Evolutionary conservation across 1,284 basidiomycete species (phyloP).

Genomic region (Apiotrichum mycotoxinovorans): DNA sequence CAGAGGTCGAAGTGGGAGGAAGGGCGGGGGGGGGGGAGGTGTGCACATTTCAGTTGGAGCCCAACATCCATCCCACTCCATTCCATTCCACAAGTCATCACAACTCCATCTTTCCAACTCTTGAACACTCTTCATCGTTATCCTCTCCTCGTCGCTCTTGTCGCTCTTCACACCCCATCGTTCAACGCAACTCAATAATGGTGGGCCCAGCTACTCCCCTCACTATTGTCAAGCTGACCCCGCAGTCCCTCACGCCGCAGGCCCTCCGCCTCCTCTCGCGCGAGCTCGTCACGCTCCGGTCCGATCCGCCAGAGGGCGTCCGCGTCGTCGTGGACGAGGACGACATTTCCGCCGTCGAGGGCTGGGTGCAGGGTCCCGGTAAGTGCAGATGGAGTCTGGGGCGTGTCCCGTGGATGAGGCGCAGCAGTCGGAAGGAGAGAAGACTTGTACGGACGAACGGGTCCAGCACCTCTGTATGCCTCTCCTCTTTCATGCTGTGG

Average conservation of each 20-base stretch:
- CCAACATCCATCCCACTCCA: too few relatives aligned
- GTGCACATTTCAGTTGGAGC: too few relatives aligned
- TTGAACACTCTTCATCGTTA: not conserved
- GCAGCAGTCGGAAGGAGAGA: too few relatives aligned
- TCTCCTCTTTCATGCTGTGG: too few relatives aligned
- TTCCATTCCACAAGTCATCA: too few relatives aligned
- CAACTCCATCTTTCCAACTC: too few relatives aligned
- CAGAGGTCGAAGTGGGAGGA: too few relatives aligned
- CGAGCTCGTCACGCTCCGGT: slow-evolving; percentile 73
- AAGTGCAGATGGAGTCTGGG: slow-evolving; percentile 14
- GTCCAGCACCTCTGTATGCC: too few relatives aligned
- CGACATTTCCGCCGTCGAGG: slow-evolving; percentile 54
- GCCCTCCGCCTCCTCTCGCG: slow-evolving; percentile 62
- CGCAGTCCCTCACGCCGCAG: slow-evolving; percentile 51
- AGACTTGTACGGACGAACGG: too few relatives aligned
- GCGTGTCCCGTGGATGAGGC: not conserved
- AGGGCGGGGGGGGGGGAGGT: too few relatives aligned
- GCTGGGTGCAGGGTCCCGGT: slow-evolving; percentile 49
- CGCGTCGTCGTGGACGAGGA: slow-evolving; percentile 74
- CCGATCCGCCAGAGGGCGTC: slow-evolving; percentile 79
- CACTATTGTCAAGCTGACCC: not conserved
- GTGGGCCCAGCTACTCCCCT: not conserved
- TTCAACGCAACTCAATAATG: not conserved
- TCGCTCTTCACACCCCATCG: not conserved
- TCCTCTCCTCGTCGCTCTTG: not conserved